Conservation (phyloP, 176 grass and related monocot genomes). For the Zoysia japonica region DNA sequence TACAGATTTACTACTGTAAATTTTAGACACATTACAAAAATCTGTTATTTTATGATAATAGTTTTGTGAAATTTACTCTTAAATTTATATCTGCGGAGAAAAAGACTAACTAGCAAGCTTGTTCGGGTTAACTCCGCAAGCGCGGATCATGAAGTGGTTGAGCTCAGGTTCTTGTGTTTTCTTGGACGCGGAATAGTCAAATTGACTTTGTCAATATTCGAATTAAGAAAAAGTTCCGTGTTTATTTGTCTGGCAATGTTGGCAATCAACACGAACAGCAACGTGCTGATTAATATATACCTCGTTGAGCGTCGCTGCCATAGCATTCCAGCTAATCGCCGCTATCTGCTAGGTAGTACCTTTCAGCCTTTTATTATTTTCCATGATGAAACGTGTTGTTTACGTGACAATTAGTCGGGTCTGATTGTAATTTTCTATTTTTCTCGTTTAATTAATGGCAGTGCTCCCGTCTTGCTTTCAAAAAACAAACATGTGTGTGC, state of each 20-base stretch:
- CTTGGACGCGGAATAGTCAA: not conserved
- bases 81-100: too few relatives aligned
- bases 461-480: too few relatives aligned
- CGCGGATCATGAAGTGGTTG: not conserved
- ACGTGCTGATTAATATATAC: not conserved
- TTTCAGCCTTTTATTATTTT: not conserved
- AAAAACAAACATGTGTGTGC: too few relatives aligned
- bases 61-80: too few relatives aligned
- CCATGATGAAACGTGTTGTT: not conserved
- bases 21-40: too few relatives aligned
- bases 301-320: not conserved
- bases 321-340: not conserved
- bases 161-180: not conserved
- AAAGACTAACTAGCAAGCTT: too few relatives aligned
- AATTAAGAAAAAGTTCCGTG: not conserved
- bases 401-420: too few relatives aligned
- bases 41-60: too few relatives aligned
- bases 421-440: too few relatives aligned
- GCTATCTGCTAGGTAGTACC: not conserved
- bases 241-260: not conserved
- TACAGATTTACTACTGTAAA: too few relatives aligned
- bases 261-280: not conserved
- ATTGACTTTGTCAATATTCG: not conserved
- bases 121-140: not conserved
- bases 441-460: too few relatives aligned